A percentile compares a stretch with the other conserved stretches of the same genome.
phyloP scores from a whole-genome alignment of 2,329 filamentous ascomycete species.

The Pleoardoris graminearum region DNA sequence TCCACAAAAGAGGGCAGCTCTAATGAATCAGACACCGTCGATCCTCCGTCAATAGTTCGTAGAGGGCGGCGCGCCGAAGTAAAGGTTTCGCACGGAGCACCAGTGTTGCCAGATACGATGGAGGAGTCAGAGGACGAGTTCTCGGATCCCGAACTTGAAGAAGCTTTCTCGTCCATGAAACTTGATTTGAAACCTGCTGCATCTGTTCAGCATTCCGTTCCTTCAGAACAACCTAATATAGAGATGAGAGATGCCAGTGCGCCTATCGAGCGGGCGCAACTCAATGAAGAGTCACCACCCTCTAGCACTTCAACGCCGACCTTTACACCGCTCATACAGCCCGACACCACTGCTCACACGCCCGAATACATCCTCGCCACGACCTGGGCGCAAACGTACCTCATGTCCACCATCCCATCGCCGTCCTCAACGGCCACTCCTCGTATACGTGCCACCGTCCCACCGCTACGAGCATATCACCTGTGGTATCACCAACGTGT shows the following conservation, averaged over 20 bases:
- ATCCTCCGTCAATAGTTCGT: conserved; percentile 11
- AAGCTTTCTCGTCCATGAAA: conserved; percentile 21
- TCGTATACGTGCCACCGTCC: conserved; percentile 35
- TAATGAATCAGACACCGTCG: conserved; percentile 6
- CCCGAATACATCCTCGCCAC: conserved; percentile 31
- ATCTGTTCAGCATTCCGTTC: background rate
- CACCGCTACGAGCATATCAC: conserved; percentile 40
- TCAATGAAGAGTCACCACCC: background rate
- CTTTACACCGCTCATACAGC: conserved; percentile 1
- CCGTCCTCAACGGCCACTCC: conserved; percentile 19
- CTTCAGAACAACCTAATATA: background rate
- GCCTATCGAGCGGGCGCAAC: background rate
- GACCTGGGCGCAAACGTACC: conserved; percentile 34
- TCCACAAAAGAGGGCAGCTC: conserved; percentile 3
- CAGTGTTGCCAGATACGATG: background rate
- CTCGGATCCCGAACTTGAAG: conserved; percentile 34
- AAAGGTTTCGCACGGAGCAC: background rate
- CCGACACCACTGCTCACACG: conserved; percentile 13
- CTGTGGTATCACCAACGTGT: conserved; percentile 39
- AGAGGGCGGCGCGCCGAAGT: background rate
- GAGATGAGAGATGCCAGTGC: background rate
- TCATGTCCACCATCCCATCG: conserved; percentile 33
- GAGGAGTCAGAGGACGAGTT: conserved; percentile 21
- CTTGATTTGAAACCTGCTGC: conserved; percentile 12
- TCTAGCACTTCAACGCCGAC: background rate